Percentiles rank a stretch among this genome's conserved stretches.
These are phyloP conservation scores for Pilasporangium apinafurcum DNA, from an alignment of 352 stramenopile species.

Conservation along the genomic window DNA sequence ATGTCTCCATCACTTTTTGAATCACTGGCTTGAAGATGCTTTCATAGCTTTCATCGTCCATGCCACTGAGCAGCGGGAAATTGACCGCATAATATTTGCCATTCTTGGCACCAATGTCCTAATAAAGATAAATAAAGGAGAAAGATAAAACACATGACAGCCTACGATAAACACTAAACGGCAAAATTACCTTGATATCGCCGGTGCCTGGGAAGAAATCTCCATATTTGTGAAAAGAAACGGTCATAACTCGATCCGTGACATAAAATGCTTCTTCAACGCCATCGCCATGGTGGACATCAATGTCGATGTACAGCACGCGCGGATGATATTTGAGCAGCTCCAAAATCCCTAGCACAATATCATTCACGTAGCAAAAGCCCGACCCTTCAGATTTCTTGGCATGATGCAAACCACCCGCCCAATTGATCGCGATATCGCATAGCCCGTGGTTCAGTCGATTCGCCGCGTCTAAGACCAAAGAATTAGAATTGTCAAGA, in stretches of 20 bases:
- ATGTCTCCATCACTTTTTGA: conserved; percentile 89
- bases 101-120: conserved; percentile 93
- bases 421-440: conserved; percentile 98
- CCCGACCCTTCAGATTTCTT: conserved; percentile 96
- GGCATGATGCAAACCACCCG: conserved; percentile 96
- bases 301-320: conserved; percentile 99
- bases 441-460: conserved; percentile 94
- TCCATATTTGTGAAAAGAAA: conserved; percentile 99
- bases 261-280: conserved; percentile 96
- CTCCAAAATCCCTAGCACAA: conserved; percentile 98
- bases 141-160: not conserved
- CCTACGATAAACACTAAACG: not conserved
- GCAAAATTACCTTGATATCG: conserved; percentile 54
- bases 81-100: conserved; percentile 97
- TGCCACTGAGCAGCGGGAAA: conserved; percentile 94
- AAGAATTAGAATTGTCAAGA: not conserved
- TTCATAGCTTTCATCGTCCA: conserved; percentile 95
- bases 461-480: conserved; percentile 92
- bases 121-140: conserved; percentile 16
- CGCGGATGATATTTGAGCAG: conserved; percentile 95
- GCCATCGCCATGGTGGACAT: conserved; percentile 98
- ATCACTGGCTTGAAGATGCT: conserved; percentile 98
- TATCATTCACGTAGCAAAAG: conserved; percentile 99
- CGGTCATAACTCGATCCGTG: conserved; percentile 98
- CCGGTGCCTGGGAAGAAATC: conserved; percentile 99